Percentiles rank a stretch among this genome's conserved stretches.
phyloP scores from a whole-genome alignment of 2,329 filamentous ascomycete species.

The Ophiostoma pallidulum region DNA sequence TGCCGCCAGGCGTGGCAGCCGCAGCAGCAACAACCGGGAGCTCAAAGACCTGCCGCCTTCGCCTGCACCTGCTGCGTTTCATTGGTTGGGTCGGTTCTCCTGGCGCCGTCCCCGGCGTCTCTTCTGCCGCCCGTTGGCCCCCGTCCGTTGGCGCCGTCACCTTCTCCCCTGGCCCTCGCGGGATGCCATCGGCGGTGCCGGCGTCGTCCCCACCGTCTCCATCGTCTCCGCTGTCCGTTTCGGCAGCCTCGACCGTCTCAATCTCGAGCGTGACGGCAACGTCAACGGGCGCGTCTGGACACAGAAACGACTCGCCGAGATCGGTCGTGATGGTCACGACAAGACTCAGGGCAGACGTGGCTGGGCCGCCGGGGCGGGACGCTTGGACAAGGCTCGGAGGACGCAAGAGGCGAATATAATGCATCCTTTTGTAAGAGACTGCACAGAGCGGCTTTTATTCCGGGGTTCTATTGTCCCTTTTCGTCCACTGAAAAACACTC shows the following conservation, averaged over 20 bases:
- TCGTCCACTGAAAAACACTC: too few relatives aligned
- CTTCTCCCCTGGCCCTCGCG: neutral
- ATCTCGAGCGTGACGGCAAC: slow-evolving; percentile 26
- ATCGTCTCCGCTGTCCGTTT: neutral
- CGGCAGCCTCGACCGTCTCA: neutral
- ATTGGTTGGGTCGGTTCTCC: too few relatives aligned
- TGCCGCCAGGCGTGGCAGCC: neutral
- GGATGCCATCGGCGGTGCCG: too few relatives aligned
- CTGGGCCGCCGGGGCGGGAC: slow-evolving; percentile 4
- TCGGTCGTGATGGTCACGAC: slow-evolving; percentile 49
- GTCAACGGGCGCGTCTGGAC: slow-evolving; percentile 34
- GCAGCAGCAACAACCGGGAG: neutral
- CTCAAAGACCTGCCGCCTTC: neutral
- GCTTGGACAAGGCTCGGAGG: slow-evolving; percentile 30
- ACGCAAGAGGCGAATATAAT: slow-evolving; percentile 47
- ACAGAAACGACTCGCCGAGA: slow-evolving; percentile 45
- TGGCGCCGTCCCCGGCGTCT: neutral
- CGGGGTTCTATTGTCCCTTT: too few relatives aligned
- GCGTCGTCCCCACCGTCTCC: neutral
- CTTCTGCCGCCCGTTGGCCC: neutral
- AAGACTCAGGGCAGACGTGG: slow-evolving; percentile 32
- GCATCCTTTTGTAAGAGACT: slow-evolving; percentile 39
- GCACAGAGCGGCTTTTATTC: too few relatives aligned
- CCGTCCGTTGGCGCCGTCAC: neutral
- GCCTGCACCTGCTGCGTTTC: too few relatives aligned